Conservation (phyloP, 306 rosid species). For the Clitoria ternatea region DNA sequence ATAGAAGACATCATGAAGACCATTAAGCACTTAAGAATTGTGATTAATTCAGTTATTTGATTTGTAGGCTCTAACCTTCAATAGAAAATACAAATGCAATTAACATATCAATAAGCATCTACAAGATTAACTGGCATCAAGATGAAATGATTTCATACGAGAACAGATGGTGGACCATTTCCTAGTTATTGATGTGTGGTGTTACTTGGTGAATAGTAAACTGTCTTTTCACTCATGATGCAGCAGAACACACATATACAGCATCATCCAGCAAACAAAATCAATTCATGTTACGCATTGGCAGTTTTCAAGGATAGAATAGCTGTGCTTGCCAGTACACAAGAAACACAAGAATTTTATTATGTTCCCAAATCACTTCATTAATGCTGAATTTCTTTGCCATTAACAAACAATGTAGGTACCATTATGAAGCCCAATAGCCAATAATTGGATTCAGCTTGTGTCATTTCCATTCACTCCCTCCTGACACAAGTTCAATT, state of each 20-base stretch:
- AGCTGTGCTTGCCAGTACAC: not conserved
- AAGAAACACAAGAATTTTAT: not conserved
- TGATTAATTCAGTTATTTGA: not conserved
- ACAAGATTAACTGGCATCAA: slow-evolving; percentile 3
- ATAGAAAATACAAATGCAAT: slow-evolving; percentile 1
- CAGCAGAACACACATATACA: slow-evolving; percentile 9
- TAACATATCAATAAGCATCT: slow-evolving; percentile 14
- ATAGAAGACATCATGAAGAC: not conserved
- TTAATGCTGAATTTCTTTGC: not conserved
- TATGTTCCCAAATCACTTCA: slow-evolving; percentile 8
- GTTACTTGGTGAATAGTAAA: slow-evolving; percentile 10
- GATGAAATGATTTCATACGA: not conserved
- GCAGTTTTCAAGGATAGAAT: slow-evolving; percentile 11
- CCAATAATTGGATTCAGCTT: not conserved
- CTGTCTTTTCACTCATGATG: not conserved
- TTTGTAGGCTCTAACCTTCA: not conserved
- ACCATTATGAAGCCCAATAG: not conserved
- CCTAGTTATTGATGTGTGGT: not conserved
- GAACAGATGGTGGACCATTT: not conserved
- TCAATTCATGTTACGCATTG: not conserved
- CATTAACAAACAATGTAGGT: slow-evolving; percentile 17
- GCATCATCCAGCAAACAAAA: slow-evolving; percentile 8
- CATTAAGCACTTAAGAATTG: slow-evolving; percentile 11
- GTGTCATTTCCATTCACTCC: not conserved
- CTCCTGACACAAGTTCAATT: not conserved